phyloP scores from a whole-genome alignment of 2,329 filamentous ascomycete species.

The Parastagonospora nodorum region DNA sequence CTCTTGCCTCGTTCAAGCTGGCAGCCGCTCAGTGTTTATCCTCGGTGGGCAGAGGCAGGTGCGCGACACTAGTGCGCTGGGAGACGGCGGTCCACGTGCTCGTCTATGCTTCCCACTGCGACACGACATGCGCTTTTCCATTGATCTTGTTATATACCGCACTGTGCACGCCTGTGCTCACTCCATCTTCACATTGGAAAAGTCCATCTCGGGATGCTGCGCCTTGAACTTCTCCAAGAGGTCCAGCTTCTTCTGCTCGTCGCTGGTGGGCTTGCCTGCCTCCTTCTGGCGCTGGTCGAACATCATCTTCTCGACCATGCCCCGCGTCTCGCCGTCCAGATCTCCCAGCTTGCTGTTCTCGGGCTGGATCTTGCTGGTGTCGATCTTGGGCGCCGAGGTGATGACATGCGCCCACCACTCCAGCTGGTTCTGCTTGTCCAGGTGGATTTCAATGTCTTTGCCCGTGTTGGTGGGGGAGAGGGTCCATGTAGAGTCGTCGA shows the following conservation, averaged over 20 bases:
- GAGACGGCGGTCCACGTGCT: too few species aligned
- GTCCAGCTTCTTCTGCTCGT: constrained; percentile 94
- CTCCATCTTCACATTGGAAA: constrained; percentile 67
- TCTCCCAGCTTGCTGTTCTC: constrained; percentile 92
- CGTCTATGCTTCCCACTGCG: too few species aligned
- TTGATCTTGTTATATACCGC: background rate
- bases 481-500: constrained; percentile 95
- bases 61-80: too few species aligned
- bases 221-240: constrained; percentile 88
- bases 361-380: constrained; percentile 91
- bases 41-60: too few species aligned
- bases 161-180: constrained; percentile 16
- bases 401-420: constrained; percentile 98
- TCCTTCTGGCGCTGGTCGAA: constrained; percentile 98
- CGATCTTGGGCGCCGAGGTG: constrained; percentile 84
- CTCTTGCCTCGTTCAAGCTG: too few species aligned
- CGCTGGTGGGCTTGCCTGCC: constrained; percentile 81
- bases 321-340: constrained; percentile 89
- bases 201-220: constrained; percentile 76
- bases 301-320: constrained; percentile 99
- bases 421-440: constrained; percentile 96
- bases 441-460: constrained; percentile 83
- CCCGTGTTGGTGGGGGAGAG: constrained; percentile 68
- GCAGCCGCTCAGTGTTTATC: too few species aligned
- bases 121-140: background rate